Conservation (phyloP, 371 early-diverging fungal genomes). For the Syncephalastrum contaminatum region DNA sequence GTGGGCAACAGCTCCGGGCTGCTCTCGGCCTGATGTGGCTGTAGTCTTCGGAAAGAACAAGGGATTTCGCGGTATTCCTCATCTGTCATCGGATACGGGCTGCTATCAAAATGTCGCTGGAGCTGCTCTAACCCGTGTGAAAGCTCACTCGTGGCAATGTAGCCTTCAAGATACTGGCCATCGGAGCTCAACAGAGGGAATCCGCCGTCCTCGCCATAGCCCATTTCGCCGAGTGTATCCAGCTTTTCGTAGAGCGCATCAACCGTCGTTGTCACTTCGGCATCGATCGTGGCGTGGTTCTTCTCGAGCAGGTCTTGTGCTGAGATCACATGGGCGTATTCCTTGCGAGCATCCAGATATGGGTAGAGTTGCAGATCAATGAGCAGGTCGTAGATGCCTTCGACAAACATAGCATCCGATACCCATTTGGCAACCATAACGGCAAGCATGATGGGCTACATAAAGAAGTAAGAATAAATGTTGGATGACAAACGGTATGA, state of each 20-base stretch:
- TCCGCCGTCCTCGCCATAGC: conserved; percentile 74
- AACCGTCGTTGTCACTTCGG: conserved; percentile 61
- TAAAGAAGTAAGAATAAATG: neutral
- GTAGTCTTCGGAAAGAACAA: conserved; percentile 24
- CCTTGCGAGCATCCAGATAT: conserved; percentile 80
- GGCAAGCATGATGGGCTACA: conserved; percentile 88
- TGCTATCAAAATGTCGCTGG: conserved; percentile 23
- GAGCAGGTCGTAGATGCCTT: conserved; percentile 83
- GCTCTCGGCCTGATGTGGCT: no score
- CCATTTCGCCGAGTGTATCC: conserved; percentile 51
- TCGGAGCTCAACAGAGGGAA: conserved; percentile 76
- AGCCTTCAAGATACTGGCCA: conserved; percentile 73
- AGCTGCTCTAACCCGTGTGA: conserved; percentile 67
- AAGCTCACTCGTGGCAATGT: conserved; percentile 81
- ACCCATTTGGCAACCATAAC: conserved; percentile 86
- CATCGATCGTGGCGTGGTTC: conserved; percentile 55
- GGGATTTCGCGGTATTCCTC: conserved; percentile 28
- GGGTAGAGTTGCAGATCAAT: conserved; percentile 84
- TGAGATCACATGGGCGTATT: conserved; percentile 66
- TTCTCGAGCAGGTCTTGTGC: conserved; percentile 42
- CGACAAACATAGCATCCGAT: conserved; percentile 74
- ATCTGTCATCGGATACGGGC: conserved; percentile 33
- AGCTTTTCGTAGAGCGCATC: conserved; percentile 57
- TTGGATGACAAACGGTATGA: neutral
- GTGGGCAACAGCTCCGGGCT: neutral